These are phyloP conservation scores for Globisporangium yorkense DNA, from an alignment of 352 stramenopile species.

Conservation along the genomic window DNA sequence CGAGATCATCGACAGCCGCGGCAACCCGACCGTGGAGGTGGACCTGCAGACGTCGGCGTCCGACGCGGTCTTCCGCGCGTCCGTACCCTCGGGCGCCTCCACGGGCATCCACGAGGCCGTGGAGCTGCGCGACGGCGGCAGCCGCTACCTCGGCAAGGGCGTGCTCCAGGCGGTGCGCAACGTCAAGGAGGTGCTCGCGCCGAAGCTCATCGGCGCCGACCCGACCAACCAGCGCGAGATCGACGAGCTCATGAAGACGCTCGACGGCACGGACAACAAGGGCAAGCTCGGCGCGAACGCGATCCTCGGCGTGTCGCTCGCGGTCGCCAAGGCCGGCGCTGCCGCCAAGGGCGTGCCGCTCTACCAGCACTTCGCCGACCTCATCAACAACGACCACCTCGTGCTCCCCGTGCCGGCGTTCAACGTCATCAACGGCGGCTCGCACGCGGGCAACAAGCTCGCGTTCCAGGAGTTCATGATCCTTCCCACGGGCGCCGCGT, in stretches of 20 bases:
- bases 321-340: slow-evolving; percentile 94
- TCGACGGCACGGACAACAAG: slow-evolving; percentile 99
- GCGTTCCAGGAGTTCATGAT: slow-evolving; percentile 99
- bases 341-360: slow-evolving; percentile 94
- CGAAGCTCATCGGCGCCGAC: slow-evolving; percentile 95
- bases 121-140: slow-evolving; percentile 97
- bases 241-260: slow-evolving; percentile 94
- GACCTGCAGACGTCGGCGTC: slow-evolving; percentile 91
- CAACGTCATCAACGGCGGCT: slow-evolving; percentile 99
- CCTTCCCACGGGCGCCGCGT: slow-evolving; percentile 87
- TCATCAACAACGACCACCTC: slow-evolving; percentile 94
- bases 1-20: slow-evolving; percentile 98
- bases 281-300: slow-evolving; percentile 98
- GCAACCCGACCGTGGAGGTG: slow-evolving; percentile 98
- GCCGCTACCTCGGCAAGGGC: slow-evolving; percentile 97
- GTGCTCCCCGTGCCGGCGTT: slow-evolving; percentile 97
- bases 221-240: slow-evolving; percentile 93
- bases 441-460: slow-evolving; percentile 98
- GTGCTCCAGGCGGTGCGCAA: slow-evolving; percentile 97
- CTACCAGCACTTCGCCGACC: slow-evolving; percentile 97
- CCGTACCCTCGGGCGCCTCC: slow-evolving; percentile 94
- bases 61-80: slow-evolving; percentile 81
- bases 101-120: slow-evolving; percentile 96
- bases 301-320: slow-evolving; percentile 98
- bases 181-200: slow-evolving; percentile 97